Evolutionary conservation across 306 rosid species (phyloP), one percentile per base, ranked within the genome.

Genomic region (Malus sieversii): DNA sequence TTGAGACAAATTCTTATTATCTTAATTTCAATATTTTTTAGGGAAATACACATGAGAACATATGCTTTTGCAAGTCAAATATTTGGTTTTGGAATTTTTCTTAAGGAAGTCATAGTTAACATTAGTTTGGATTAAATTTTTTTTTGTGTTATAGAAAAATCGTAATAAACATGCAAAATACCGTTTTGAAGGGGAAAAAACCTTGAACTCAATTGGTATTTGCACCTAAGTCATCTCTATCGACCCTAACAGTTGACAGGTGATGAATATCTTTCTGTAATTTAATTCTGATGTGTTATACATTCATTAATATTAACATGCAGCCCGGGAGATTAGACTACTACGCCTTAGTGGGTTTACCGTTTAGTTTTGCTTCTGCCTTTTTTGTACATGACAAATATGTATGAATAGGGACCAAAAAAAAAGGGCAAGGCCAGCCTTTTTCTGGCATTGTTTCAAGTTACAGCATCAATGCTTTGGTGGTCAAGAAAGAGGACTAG

Each of bases 401-500:
- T 22, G 6, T 8, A 68, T 42, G 72, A 10, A 23, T 1, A 4
- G n/a, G 4, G n/a, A 63, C 3, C 1, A 18, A 32, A 15, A 32
- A 5, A 59, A 8, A 10, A 5, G 33, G 23, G 15, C 27, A 5
- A 48, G 55, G 3, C 69, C 5, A 35, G 10, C 48, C 3, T 6
- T 19, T 8, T 66, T 20, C 16, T 27, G 60, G 38, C 74, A 29
- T 10, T 29, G 23, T 51, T 64, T 68, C 19, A 30, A 79, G 52
- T 44, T 59, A 30, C 46, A 80, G 64, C 71, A 75, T 35, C 23
- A 45, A 5, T 57, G 27, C 20, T 9, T n/a, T 29, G 57, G 38
- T 71, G 80, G 80, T 80, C 77, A 84, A 53, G 33, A 84, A 55
- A 58, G 80, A 65, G 78, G 75, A 84, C 80, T 57, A 45, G 80